Evolutionary conservation across 2,329 filamentous ascomycete species (phyloP).

Genomic region (Phoma sp.): DNA sequence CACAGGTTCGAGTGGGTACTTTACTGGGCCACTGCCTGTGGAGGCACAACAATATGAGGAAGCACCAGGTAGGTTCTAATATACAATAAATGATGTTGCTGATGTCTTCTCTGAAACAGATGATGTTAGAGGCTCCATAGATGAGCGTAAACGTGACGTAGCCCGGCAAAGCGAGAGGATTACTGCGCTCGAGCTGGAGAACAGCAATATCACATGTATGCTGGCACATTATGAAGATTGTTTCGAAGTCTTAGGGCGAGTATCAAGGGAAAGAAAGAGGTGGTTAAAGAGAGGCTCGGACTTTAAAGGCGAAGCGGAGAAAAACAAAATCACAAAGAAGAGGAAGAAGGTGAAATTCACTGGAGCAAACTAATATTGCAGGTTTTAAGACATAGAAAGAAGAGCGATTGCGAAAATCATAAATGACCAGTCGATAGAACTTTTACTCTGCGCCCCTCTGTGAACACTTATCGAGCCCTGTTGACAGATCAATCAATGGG

Average conservation of each 20-base stretch:
- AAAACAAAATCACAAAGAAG: neutral
- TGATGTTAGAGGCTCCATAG: neutral
- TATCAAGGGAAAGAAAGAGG: neutral
- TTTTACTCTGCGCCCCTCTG: no score
- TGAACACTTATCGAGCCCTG: no score
- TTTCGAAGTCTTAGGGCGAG: neutral
- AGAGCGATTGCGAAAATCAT: neutral
- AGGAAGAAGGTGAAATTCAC: constrained; percentile 1
- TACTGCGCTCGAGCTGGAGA: neutral
- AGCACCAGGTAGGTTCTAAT: neutral
- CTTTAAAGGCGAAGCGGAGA: neutral
- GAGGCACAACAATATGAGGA: neutral
- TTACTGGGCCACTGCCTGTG: neutral
- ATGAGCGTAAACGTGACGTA: neutral
- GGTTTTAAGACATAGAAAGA: neutral
- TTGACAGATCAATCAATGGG: no score
- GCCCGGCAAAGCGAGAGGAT: neutral
- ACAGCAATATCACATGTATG: neutral
- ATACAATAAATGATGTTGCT: neutral
- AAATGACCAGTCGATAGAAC: neutral
- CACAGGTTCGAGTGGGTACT: no score
- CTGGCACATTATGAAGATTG: neutral
- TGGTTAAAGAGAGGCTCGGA: neutral
- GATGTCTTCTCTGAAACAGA: neutral
- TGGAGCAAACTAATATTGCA: neutral